These are phyloP conservation scores for Circinella umbellata DNA, from an alignment of 371 early-diverging fungal species.

Conservation along the genomic window DNA sequence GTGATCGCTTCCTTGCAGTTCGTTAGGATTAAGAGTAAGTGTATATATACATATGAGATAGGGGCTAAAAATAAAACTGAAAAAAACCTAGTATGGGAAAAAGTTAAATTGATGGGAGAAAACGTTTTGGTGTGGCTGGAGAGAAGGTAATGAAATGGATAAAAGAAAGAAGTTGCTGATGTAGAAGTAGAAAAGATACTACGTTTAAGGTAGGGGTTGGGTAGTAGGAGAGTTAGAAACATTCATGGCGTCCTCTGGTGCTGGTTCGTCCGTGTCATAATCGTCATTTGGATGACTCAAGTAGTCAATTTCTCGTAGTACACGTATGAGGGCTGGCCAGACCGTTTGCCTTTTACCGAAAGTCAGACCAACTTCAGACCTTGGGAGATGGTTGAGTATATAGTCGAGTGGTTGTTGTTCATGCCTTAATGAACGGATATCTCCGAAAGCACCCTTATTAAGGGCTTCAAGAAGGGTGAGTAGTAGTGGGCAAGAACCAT, in stretches of 20 bases:
- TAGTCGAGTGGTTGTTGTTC: neutral
- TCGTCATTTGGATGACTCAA: constrained; percentile 1
- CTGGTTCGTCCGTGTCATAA: neutral
- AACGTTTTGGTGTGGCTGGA: too few species aligned
- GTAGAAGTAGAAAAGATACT: too few species aligned
- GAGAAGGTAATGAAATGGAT: too few species aligned
- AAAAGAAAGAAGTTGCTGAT: too few species aligned
- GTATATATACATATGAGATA: too few species aligned
- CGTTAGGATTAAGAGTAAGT: too few species aligned
- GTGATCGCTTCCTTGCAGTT: too few species aligned
- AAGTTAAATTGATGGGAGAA: too few species aligned
- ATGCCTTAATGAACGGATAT: neutral
- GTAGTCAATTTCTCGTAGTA: neutral
- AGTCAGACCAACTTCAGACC: neutral
- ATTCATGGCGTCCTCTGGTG: neutral
- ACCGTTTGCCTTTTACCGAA: neutral
- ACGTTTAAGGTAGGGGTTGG: too few species aligned
- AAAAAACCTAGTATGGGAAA: too few species aligned
- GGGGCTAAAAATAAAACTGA: too few species aligned
- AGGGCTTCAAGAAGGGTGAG: neutral
- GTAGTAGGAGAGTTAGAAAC: too few species aligned
- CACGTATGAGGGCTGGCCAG: neutral
- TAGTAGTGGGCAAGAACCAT: neutral
- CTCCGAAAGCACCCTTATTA: neutral
- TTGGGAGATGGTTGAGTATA: neutral